Percentiles rank a stretch among this genome's conserved stretches.
phyloP scores from a whole-genome alignment of 1,284 basidiomycete species.

The Dichomitus squalens region DNA sequence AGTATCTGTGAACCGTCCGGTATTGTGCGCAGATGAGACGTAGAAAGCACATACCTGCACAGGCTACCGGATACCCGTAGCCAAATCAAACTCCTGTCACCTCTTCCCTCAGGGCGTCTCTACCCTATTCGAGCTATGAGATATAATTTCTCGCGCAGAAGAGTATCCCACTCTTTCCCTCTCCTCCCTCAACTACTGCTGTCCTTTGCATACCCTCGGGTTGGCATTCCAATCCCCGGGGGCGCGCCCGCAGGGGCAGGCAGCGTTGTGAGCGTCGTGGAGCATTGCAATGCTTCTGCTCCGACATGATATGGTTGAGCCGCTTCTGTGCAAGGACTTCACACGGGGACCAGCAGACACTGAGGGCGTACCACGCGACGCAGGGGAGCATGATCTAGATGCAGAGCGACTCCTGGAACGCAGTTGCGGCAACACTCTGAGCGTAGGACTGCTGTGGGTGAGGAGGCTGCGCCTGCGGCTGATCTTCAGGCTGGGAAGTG shows the following conservation, averaged over 20 bases:
- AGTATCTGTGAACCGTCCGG: background rate
- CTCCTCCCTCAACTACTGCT: slow-evolving; percentile 49
- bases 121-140: slow-evolving; percentile 73
- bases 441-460: slow-evolving; percentile 1
- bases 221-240: slow-evolving; percentile 70
- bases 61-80: slow-evolving; percentile 49
- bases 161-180: slow-evolving; percentile 81
- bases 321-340: slow-evolving; percentile 79
- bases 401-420: slow-evolving; percentile 18
- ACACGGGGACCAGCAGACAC: slow-evolving; percentile 17
- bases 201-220: slow-evolving; percentile 78
- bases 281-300: slow-evolving; percentile 91
- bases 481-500: slow-evolving; percentile 5
- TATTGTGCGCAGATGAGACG: background rate
- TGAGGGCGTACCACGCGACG: slow-evolving; percentile 21
- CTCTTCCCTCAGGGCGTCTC: slow-evolving; percentile 63
- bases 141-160: slow-evolving; percentile 81
- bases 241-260: slow-evolving; percentile 71
- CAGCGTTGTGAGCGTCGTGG: slow-evolving; percentile 78
- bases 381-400: slow-evolving; percentile 24
- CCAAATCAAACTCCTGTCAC: slow-evolving; percentile 62
- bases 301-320: slow-evolving; percentile 92
- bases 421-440: background rate
- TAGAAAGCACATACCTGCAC: background rate
- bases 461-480: slow-evolving; percentile 2